Evolutionary conservation across 495 filamentous ascomycete species (phyloP).

Genomic region (Penicillium daleae): DNA sequence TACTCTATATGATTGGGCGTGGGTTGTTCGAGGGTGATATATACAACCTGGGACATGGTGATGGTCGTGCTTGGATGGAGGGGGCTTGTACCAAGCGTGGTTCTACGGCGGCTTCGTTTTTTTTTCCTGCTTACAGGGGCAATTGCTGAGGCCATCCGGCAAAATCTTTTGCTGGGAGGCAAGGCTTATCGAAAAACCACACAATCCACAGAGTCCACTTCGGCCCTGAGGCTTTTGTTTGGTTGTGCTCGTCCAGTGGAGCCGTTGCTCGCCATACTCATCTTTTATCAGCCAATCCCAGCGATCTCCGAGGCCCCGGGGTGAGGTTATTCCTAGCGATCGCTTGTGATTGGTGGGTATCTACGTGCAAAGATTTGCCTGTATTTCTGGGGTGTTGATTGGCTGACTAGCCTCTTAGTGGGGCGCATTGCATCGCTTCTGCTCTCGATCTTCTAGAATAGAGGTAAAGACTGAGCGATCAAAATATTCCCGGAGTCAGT

Average conservation of each 20-base stretch:
- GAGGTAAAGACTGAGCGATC: no score
- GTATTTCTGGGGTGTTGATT: background rate
- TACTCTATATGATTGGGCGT: slow-evolving; percentile 15
- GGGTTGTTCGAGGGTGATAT: slow-evolving; percentile 24
- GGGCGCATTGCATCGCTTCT: background rate
- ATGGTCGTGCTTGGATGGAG: slow-evolving; percentile 10
- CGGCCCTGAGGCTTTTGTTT: slow-evolving; percentile 2
- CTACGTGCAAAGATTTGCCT: background rate
- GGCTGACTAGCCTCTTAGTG: background rate
- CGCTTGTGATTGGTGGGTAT: slow-evolving; percentile 19
- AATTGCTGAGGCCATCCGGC: slow-evolving; percentile 8
- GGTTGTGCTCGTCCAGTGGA: slow-evolving; percentile 25
- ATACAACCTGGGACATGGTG: slow-evolving; percentile 33
- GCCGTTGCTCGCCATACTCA: slow-evolving; percentile 18
- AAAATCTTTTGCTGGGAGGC: slow-evolving; percentile 16
- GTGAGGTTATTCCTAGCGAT: slow-evolving; percentile 34
- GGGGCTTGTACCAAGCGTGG: slow-evolving; percentile 2
- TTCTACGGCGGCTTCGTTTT: slow-evolving; percentile 1
- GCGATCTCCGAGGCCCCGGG: slow-evolving; percentile 16
- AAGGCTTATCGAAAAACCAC: slow-evolving; percentile 1
- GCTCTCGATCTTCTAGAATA: no score
- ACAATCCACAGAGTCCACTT: background rate
- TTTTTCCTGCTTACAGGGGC: slow-evolving; percentile 1
- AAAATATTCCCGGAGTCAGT: no score
- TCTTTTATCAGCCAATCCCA: slow-evolving; percentile 14